These are phyloP conservation scores for Pyrenophora tritici-repentis DNA, from an alignment of 2,329 filamentous ascomycete genomes.

Conservation along the genomic window DNA sequence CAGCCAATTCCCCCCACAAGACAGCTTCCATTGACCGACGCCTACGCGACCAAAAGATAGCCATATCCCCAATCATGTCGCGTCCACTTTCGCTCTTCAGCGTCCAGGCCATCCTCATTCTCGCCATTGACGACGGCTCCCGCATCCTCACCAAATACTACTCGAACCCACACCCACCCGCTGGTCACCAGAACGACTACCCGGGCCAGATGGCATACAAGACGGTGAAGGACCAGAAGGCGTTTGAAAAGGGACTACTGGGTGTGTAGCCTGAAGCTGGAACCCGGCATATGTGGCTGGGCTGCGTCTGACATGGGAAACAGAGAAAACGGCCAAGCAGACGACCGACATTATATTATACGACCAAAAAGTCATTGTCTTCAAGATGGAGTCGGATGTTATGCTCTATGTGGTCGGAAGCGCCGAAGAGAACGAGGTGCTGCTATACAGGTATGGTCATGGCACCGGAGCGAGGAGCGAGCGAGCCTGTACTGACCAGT, in stretches of 20 bases:
- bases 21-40: conserved; percentile 10
- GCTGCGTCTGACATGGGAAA: conserved; percentile 22
- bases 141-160: conserved; percentile 97
- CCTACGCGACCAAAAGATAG: background rate
- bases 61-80: conserved; percentile 48
- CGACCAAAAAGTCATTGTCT: conserved; percentile 93
- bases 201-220: conserved; percentile 78
- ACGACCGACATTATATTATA: conserved; percentile 95
- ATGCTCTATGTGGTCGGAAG: conserved; percentile 92
- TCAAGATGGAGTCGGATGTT: conserved; percentile 97
- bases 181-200: conserved; percentile 63
- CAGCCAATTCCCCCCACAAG: conserved; percentile 29
- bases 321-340: conserved; percentile 91
- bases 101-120: conserved; percentile 57
- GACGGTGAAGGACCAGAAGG: conserved; percentile 89
- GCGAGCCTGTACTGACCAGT: conserved; percentile 15
- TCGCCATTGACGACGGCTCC: conserved; percentile 80
- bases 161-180: conserved; percentile 68
- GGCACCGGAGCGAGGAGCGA: background rate
- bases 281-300: conserved; percentile 68
- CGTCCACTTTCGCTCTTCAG: conserved; percentile 61
- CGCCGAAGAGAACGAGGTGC: conserved; percentile 92
- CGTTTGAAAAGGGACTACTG: conserved; percentile 93
- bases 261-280: conserved; percentile 70
- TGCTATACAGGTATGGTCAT: conserved; percentile 71